phyloP scores from a whole-genome alignment of 2,329 filamentous ascomycete species.

The Elsinoe fawcettii region DNA sequence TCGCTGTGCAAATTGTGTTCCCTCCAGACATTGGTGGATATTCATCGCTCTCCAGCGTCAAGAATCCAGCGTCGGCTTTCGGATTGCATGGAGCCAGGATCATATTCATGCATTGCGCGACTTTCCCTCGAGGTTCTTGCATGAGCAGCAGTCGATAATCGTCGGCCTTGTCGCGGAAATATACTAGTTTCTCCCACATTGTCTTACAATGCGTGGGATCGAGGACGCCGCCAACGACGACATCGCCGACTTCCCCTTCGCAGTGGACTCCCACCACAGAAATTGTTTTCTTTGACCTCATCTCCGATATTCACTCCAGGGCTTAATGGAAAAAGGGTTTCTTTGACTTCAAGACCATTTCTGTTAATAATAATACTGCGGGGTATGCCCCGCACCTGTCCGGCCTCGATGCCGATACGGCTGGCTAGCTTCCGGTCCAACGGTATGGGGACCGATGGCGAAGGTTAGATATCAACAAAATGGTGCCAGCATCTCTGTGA shows the following conservation, averaged over 20 bases:
- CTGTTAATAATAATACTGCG: no score
- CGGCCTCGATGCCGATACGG: no score
- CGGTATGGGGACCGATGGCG: no score
- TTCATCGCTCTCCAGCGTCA: slow-evolving; percentile 40
- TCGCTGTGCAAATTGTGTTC: slow-evolving; percentile 39
- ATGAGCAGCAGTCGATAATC: slow-evolving; percentile 37
- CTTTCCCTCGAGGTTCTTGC: slow-evolving; percentile 41
- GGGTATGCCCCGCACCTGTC: no score
- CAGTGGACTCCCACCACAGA: slow-evolving; percentile 33
- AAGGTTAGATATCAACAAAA: no score
- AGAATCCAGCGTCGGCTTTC: slow-evolving; percentile 38
- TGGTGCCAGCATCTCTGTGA: no score
- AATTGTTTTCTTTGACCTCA: slow-evolving; percentile 12
- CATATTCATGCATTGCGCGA: slow-evolving; percentile 36
- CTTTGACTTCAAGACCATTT: no score
- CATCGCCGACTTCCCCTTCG: slow-evolving; percentile 43
- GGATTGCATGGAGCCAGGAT: slow-evolving; percentile 39
- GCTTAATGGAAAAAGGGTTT: no score
- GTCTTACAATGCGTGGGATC: slow-evolving; percentile 36
- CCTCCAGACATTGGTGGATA: slow-evolving; percentile 41
- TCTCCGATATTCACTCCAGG: no score
- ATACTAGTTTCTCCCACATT: slow-evolving; percentile 43
- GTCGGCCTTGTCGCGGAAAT: slow-evolving; percentile 38
- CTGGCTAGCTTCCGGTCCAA: no score
- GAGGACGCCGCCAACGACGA: slow-evolving; percentile 42